A percentile compares a stretch with the other conserved stretches of the same genome.
Evolutionary conservation across 2,329 filamentous ascomycete species (phyloP).

Genomic region (Paraphoma sp.): DNA sequence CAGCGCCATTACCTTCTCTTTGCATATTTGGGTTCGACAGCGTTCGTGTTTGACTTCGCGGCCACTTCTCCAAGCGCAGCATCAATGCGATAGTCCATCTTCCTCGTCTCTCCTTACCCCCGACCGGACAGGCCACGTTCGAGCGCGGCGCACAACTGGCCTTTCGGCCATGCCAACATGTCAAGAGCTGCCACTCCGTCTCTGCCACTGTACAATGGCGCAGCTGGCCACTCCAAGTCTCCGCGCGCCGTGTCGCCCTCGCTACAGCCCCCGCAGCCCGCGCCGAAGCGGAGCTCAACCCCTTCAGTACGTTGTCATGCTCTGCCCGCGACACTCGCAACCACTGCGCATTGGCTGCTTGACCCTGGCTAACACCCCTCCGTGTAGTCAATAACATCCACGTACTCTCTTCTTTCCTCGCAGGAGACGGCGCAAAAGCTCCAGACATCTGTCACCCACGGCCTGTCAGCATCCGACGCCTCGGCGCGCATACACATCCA

Average conservation of each 20-base stretch:
- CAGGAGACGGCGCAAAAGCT: conserved; percentile 79
- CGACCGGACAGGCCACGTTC: conserved; percentile 38
- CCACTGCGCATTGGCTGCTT: neutral
- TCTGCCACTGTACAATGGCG: conserved; percentile 63
- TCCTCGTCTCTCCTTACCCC: conserved; percentile 8
- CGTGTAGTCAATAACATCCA: conserved; percentile 52
- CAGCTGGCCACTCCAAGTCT: conserved; percentile 37
- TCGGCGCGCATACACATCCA: conserved; percentile 78
- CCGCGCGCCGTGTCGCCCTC: conserved; percentile 38
- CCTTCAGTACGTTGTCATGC: conserved; percentile 32
- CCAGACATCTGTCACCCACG: conserved; percentile 81
- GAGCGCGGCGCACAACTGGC: conserved; percentile 37
- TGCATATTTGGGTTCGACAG: neutral
- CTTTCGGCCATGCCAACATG: conserved; percentile 63
- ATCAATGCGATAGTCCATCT: conserved; percentile 32
- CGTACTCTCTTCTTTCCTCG: conserved; percentile 72
- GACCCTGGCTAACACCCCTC: conserved; percentile 16
- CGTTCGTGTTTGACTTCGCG: neutral
- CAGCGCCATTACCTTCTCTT: conserved; percentile 5
- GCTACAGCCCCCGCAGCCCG: conserved; percentile 34
- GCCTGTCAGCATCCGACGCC: conserved; percentile 82
- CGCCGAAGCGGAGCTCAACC: conserved; percentile 34
- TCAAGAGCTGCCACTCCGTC: conserved; percentile 66
- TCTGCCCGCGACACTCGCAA: neutral
- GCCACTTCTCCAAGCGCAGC: conserved; percentile 4